Evolutionary conservation across 306 rosid species (phyloP).

Genomic region (Dalbergia oliveri): DNA sequence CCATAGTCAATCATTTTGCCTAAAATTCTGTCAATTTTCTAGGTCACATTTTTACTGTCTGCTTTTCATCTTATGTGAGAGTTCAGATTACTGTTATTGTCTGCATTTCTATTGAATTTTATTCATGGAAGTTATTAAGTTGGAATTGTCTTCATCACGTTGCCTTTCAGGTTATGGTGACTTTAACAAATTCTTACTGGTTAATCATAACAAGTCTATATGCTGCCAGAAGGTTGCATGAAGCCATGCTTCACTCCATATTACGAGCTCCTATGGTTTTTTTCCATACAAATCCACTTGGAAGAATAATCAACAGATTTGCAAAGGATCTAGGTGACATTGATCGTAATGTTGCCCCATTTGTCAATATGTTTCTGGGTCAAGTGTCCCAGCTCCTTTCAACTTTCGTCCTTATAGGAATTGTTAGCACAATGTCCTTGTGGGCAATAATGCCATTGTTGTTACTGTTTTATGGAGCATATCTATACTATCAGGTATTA

Average conservation of each 20-base stretch:
- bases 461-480: conserved; percentile 84
- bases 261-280: conserved; percentile 93
- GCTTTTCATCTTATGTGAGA: neutral
- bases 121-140: conserved; percentile 30
- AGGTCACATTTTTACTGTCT: neutral
- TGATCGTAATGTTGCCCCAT: conserved; percentile 85
- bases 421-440: conserved; percentile 92
- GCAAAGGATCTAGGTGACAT: conserved; percentile 97
- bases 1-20: conserved; percentile 22
- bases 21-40: conserved; percentile 1
- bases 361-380: conserved; percentile 80
- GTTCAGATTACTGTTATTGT: neutral
- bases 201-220: conserved; percentile 79
- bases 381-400: conserved; percentile 84
- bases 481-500: conserved; percentile 87
- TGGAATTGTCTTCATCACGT: conserved; percentile 14
- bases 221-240: conserved; percentile 89
- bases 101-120: conserved; percentile 12
- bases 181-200: conserved; percentile 83
- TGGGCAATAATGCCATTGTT: conserved; percentile 97
- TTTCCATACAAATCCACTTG: conserved; percentile 93
- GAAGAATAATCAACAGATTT: conserved; percentile 88
- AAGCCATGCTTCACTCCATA: conserved; percentile 87
- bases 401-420: conserved; percentile 88
- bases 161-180: conserved; percentile 72